Conservation (phyloP, 2,329 filamentous ascomycete species). For the Leptographium lundbergii region DNA sequence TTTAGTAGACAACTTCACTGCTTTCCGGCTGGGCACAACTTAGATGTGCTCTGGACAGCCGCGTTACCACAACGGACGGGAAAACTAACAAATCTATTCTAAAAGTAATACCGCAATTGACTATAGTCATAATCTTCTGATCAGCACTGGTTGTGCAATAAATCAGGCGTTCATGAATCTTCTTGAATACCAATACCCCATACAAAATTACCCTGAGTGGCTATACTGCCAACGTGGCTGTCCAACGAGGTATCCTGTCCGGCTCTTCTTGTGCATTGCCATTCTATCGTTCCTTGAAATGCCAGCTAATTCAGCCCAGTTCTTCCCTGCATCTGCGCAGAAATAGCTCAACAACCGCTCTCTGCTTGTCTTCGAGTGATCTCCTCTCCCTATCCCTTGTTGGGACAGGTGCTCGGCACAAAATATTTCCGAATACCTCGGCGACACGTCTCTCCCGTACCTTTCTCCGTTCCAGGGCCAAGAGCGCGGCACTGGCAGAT, state of each 20-base stretch:
- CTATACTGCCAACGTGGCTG: neutral
- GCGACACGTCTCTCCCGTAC: slow-evolving; percentile 50
- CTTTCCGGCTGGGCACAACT: neutral
- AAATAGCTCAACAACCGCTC: slow-evolving; percentile 59
- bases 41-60: neutral
- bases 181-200: neutral
- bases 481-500: slow-evolving; percentile 4
- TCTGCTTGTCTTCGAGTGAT: slow-evolving; percentile 49
- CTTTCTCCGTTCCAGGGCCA: slow-evolving; percentile 39
- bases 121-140: neutral
- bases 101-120: neutral
- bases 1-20: neutral
- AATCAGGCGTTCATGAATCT: neutral
- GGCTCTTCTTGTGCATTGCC: neutral
- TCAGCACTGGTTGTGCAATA: neutral
- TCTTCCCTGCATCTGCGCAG: slow-evolving; percentile 21
- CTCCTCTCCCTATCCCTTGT: slow-evolving; percentile 42
- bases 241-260: neutral
- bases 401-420: slow-evolving; percentile 38
- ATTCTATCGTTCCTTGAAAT: neutral
- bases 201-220: neutral
- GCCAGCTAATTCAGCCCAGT: neutral
- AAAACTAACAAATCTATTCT: neutral
- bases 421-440: slow-evolving; percentile 48
- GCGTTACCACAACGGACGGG: neutral